A percentile compares a stretch with the other conserved stretches of the same genome.
These are phyloP conservation scores for Bruguiera hainesii DNA, from an alignment of 441 rosid species.

Conservation along the genomic window DNA sequence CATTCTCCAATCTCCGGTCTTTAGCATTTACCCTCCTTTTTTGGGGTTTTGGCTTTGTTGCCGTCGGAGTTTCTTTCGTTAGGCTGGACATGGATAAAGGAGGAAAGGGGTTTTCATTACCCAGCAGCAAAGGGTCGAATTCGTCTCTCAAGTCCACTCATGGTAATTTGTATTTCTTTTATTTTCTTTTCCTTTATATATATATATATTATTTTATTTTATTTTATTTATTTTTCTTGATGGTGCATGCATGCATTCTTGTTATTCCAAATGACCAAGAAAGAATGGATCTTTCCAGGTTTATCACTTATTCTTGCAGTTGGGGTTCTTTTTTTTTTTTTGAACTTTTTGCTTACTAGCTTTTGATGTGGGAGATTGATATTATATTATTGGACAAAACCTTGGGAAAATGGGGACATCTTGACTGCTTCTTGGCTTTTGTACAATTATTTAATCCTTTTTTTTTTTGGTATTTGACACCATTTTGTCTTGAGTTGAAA, in stretches of 20 bases:
- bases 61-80: not conserved
- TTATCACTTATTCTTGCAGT: no score
- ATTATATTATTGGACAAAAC: no score
- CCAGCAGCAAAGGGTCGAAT: conserved; percentile 26
- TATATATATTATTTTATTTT: not conserved
- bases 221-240: not conserved
- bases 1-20: no score
- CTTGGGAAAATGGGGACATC: no score
- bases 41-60: not conserved
- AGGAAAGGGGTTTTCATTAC: conserved; percentile 39
- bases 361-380: no score
- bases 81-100: conserved; percentile 38
- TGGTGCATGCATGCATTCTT: not conserved
- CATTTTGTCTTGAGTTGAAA: no score
- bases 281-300: no score
- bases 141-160: conserved; percentile 35
- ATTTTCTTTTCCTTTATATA: not conserved
- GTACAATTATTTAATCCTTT: no score
- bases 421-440: no score
- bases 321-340: no score
- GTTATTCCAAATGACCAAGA: not conserved
- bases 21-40: not conserved
- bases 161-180: conserved; percentile 20
- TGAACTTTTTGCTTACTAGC: no score
- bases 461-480: no score